phyloP scores from a whole-genome alignment of 2,329 filamentous ascomycete species.

The Diplodia mutila region DNA sequence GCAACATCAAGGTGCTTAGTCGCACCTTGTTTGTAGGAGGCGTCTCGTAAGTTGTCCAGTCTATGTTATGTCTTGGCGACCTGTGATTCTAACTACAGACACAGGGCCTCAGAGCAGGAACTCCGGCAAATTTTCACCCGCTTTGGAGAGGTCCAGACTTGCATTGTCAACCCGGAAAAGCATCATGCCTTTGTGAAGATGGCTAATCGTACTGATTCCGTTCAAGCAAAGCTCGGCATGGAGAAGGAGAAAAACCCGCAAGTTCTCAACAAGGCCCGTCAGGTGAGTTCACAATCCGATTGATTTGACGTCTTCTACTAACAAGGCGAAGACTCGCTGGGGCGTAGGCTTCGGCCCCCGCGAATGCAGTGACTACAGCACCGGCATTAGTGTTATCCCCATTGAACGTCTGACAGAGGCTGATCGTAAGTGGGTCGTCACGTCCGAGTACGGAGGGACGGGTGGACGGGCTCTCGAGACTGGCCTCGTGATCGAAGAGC shows the following conservation, averaged over 20 bases:
- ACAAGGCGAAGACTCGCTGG: conserved; percentile 77
- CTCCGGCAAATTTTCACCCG: conserved; percentile 78
- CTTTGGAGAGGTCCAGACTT: conserved; percentile 90
- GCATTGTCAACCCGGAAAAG: conserved; percentile 97
- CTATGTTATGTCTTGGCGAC: background rate
- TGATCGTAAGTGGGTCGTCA: conserved; percentile 96
- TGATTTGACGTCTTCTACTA: background rate
- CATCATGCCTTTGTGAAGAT: conserved; percentile 99
- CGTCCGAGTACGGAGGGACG: conserved; percentile 89
- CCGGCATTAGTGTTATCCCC: conserved; percentile 89
- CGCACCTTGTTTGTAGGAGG: conserved; percentile 96
- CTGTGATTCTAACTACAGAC: conserved; percentile 7
- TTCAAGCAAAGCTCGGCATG: conserved; percentile 83
- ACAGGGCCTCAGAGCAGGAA: conserved; percentile 70
- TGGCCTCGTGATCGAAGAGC: conserved; percentile 91
- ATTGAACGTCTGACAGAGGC: conserved; percentile 92
- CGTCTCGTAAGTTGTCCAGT: conserved; percentile 71
- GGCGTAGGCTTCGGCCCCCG: conserved; percentile 95
- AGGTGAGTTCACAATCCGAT: conserved; percentile 35
- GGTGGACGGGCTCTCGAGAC: conserved; percentile 79
- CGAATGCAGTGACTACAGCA: conserved; percentile 95
- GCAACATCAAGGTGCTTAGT: conserved; percentile 88
- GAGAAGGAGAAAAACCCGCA: conserved; percentile 75
- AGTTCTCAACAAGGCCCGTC: conserved; percentile 64
- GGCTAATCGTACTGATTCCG: conserved; percentile 84